Base-by-base conservation (phyloP, 228 moss, liverwort and hornwort species). In the Sphagnum magellanicum region DNA sequence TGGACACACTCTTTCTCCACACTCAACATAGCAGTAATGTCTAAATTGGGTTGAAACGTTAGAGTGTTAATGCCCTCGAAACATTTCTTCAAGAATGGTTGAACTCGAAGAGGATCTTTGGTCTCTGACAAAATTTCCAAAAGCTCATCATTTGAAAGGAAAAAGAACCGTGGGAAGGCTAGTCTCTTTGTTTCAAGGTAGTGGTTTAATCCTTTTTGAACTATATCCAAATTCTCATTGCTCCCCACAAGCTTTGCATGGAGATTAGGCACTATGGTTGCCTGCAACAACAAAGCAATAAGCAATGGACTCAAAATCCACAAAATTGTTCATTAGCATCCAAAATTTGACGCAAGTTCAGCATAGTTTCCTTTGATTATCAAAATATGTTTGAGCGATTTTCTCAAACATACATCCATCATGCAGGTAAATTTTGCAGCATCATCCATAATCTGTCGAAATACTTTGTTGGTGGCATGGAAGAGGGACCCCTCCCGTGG, bases 171-270 rank as follows among this genome's bases (percentile, higher is more conserved):
- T 53, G 91, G 94, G 69, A 94, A 94, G 6, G 91, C 91, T 58
- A 94, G 74, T 6, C 94, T 89, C 49, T 94, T 94, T 6, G 89
- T 91, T 73, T 94, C 94, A 70, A 94, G 91, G 70, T 94, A 94
- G 59, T 91, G 91, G 5, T 94, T 94, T 0, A 94, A 58, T 17
- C 94, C 91, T 68, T 94, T 94, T 74, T 94, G 94, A 14, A 94
- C 91, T n/a, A 82, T 78, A 50, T 94, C 94, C 62, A 94, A 71
- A 73, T 88, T 86, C 48, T 79, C 86, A 70, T 94, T 94, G 69
- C 89, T 79, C 6, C 76, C 59, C 65, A 78, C 46, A 50, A 94
- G 60, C 2, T 86, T 82, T 13, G 79, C 73, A 53, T 83, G 62
- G 52, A 94, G 82, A 47, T 74, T 73, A 6, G 64, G 64, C 70